These are phyloP conservation scores for Kodamaea restingae DNA, from an alignment of 805 yeast genomes.

Conservation along the genomic window DNA sequence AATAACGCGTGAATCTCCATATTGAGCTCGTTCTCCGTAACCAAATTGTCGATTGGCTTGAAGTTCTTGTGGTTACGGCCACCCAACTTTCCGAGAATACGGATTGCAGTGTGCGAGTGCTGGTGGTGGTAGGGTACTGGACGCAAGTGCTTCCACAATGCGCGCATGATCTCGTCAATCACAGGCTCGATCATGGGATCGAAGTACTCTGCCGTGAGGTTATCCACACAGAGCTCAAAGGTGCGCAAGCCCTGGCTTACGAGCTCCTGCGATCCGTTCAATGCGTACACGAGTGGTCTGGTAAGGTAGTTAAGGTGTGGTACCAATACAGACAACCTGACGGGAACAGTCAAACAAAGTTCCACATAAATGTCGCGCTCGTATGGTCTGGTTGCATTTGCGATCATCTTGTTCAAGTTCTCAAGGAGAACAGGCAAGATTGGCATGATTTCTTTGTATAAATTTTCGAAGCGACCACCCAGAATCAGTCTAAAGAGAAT, in stretches of 20 bases:
- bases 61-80: conserved; percentile 90
- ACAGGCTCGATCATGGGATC: conserved; percentile 98
- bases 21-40: conserved; percentile 49
- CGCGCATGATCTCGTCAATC: conserved; percentile 88
- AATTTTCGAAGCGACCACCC: conserved; percentile 91
- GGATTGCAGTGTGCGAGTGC: conserved; percentile 89
- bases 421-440: conserved; percentile 81
- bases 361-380: conserved; percentile 95
- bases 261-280: conserved; percentile 85
- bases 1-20: conserved; percentile 70
- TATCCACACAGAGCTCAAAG: conserved; percentile 91
- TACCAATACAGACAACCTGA: conserved; percentile 84
- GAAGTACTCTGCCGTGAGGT: conserved; percentile 91
- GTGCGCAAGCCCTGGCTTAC: conserved; percentile 94
- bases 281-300: conserved; percentile 86
- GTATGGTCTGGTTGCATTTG: conserved; percentile 79
- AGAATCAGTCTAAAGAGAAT: conserved; percentile 92
- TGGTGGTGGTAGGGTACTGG: conserved; percentile 95
- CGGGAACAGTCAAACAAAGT: conserved; percentile 93
- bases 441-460: conserved; percentile 92
- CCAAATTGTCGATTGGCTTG: conserved; percentile 67
- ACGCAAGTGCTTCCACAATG: conserved; percentile 83
- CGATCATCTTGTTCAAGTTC: conserved; percentile 75
- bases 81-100: conserved; percentile 92
- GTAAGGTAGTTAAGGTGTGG: conserved; percentile 87